Percentiles rank a stretch among this genome's conserved stretches.
Evolutionary conservation across 2,329 filamentous ascomycete genomes (phyloP).

Genomic region (Beauveria varroae): DNA sequence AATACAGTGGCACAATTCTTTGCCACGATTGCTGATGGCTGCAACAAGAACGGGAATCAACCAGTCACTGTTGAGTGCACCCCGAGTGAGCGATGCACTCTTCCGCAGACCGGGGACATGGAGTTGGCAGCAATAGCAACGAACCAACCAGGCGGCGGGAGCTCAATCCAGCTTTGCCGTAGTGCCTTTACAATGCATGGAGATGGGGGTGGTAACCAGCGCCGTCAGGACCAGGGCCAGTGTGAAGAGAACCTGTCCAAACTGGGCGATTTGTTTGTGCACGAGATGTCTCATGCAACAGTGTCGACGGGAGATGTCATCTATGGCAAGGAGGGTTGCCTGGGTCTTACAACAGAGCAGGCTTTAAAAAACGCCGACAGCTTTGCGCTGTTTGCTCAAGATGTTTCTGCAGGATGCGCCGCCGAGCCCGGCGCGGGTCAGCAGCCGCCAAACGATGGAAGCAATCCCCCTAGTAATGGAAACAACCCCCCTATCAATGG

Average conservation of each 20-base stretch:
- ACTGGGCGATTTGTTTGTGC: not conserved
- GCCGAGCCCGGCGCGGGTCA: not conserved
- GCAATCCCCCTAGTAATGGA: no score
- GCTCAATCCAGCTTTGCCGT: not conserved
- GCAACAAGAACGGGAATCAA: not conserved
- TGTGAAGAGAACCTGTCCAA: not conserved
- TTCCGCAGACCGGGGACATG: not conserved
- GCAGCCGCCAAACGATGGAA: not conserved
- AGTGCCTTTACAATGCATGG: not conserved
- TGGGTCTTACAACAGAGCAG: not conserved
- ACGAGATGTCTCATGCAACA: not conserved
- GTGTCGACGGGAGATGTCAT: not conserved
- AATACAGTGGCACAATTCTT: not conserved
- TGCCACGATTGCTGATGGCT: not conserved
- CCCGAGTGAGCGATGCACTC: not conserved
- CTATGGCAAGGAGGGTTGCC: not conserved
- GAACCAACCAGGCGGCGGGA: no score
- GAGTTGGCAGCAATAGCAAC: not conserved
- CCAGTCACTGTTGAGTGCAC: not conserved
- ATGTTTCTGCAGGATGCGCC: not conserved
- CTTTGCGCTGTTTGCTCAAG: not conserved
- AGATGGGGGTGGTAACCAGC: not conserved
- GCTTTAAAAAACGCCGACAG: not conserved
- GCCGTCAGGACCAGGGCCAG: not conserved
- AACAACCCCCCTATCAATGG: no score